Evolutionary conservation across 768 basidiomycete species (phyloP).

Genomic region (Leccinum imitatum): DNA sequence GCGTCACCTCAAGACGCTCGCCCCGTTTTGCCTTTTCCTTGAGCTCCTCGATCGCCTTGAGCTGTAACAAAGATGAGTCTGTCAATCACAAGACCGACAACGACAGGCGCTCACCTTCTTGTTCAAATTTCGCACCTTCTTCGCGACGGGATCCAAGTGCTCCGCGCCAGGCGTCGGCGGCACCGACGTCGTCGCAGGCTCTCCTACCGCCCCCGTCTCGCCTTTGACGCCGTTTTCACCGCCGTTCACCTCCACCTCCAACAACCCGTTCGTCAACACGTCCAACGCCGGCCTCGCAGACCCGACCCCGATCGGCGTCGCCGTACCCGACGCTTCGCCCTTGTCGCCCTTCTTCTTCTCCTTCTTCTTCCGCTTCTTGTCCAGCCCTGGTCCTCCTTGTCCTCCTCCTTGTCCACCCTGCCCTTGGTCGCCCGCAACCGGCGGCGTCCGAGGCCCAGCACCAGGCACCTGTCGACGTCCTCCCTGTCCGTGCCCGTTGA

Average conservation of each 20-base stretch:
- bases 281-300: conserved; percentile 38
- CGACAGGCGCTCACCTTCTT: conserved; percentile 69
- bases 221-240: conserved; percentile 3
- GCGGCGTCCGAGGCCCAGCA: conserved; percentile 52
- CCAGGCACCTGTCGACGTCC: conserved; percentile 64
- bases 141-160: conserved; percentile 75
- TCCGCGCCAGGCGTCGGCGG: conserved; percentile 58
- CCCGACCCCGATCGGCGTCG: conserved; percentile 25
- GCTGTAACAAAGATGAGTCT: conserved; percentile 40
- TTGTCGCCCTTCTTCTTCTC: conserved; percentile 53
- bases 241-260: conserved; percentile 19
- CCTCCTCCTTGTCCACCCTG: neutral
- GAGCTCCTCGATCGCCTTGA: conserved; percentile 98
- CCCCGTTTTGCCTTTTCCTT: conserved; percentile 90
- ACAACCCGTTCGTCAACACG: conserved; percentile 32
- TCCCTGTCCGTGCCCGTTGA: conserved; percentile 29
- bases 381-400: conserved; percentile 32
- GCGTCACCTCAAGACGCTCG: conserved; percentile 91
- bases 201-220: neutral
- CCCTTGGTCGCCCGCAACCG: conserved; percentile 39
- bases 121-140: conserved; percentile 91
- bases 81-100: neutral
- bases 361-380: conserved; percentile 51
- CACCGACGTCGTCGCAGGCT: conserved; percentile 28
- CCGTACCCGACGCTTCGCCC: conserved; percentile 29